These are phyloP conservation scores for Metroxylon sagu DNA, from an alignment of 176 grass and related monocot species.

Conservation along the genomic window DNA sequence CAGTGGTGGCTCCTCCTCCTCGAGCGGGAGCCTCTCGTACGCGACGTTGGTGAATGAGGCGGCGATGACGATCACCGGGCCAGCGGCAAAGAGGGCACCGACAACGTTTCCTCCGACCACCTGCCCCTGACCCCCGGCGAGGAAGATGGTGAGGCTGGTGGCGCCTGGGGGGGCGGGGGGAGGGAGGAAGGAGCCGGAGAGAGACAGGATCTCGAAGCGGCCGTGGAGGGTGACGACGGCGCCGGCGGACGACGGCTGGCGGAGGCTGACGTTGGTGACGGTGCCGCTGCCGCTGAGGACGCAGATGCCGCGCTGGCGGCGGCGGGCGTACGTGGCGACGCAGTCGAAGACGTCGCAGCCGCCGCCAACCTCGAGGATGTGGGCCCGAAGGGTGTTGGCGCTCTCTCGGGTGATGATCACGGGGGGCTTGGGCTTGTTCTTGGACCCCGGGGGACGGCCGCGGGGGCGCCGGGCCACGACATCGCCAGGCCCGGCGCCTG, in stretches of 20 bases:
- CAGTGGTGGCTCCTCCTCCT: slow-evolving; percentile 68
- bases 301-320: slow-evolving; percentile 84
- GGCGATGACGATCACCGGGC: slow-evolving; percentile 91
- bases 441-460: slow-evolving; percentile 65
- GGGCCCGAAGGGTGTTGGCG: slow-evolving; percentile 90
- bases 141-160: slow-evolving; percentile 95
- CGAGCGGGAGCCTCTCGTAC: slow-evolving; percentile 88
- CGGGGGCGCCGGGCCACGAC: slow-evolving; percentile 53
- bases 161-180: slow-evolving; percentile 81
- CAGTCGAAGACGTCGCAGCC: slow-evolving; percentile 92
- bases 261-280: slow-evolving; percentile 90
- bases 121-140: slow-evolving; percentile 84
- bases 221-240: slow-evolving; percentile 77
- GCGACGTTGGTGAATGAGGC: slow-evolving; percentile 97
- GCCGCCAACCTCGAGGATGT: slow-evolving; percentile 87
- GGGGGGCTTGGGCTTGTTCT: slow-evolving; percentile 93
- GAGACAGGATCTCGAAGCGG: slow-evolving; percentile 93
- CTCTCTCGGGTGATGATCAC: slow-evolving; percentile 99
- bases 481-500: slow-evolving; percentile 28
- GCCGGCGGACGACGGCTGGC: slow-evolving; percentile 74
- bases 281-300: slow-evolving; percentile 90
- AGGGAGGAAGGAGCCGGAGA: slow-evolving; percentile 93
- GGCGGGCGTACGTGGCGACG: slow-evolving; percentile 72
- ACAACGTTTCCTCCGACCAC: slow-evolving; percentile 95
- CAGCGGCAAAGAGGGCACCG: slow-evolving; percentile 68